Base-by-base conservation (phyloP, 495 filamentous ascomycete species). In the Ascobolus immersus region DNA sequence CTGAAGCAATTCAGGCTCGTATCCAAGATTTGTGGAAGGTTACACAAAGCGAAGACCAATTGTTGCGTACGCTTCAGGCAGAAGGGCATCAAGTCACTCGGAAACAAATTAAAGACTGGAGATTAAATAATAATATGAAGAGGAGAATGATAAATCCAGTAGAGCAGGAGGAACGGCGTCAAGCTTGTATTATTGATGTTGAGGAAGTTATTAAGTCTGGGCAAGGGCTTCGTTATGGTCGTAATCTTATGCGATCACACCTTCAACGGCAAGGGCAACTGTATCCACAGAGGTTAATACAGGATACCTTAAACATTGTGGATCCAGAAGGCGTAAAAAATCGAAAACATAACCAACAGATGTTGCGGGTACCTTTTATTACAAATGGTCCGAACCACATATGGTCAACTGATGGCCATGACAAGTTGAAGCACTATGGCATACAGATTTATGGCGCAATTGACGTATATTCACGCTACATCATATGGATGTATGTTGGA, bases 331-430 rank as follows among this genome's bases (percentile, higher is more conserved):
- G 28, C 0, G 34, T 41, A 17, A 8, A 32, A 26, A 27, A 31
- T 11, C n/a, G 31, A 11, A 9, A 8, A 0, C 8, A 18, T 3
- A 12, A 24, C 7, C 11, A 28, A 4, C 29, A 20, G 10, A 3
- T 8, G 11, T 15, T 28, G 8, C 9, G 26, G 7, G 17, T 12
- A 7, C 5, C 24, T 10, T 41, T 28, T 18, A 27, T 28, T 4
- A 15, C n/a, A 13, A 11, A 23, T 0, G 32, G 32, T 10, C 30
- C 23, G 13, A 39, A 39, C 17, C 19, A 17, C 9, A 15, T 22
- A 4, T 39, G 32, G 37, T 34, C 32, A 20, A 30, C 34, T 39
- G 25, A 39, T 34, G 37, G 30, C 0, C 37, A 39, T 35, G 21
- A 19, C 1, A 34, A 39, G 11, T n/a, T 39, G 3, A 14, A 14